Base-by-base conservation (phyloP, 2,329 filamentous ascomycete species). In the Lachnellula arida region DNA sequence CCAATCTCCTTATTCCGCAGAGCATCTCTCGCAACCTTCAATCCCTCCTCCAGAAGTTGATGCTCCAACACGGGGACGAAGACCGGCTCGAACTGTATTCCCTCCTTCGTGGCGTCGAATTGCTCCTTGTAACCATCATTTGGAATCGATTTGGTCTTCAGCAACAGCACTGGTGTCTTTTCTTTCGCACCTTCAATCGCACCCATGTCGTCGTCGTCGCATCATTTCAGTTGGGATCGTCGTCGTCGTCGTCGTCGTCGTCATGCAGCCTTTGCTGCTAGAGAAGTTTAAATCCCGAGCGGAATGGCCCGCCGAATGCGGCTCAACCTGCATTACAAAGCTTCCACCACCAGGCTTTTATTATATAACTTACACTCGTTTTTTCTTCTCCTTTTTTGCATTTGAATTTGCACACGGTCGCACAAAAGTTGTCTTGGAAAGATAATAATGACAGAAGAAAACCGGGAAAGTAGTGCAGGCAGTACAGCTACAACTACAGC, bases 1-100 rank as follows among this genome's bases (percentile, higher is more conserved):
- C 74, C 73, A 57, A 86, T 78, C 15, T 66, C 61, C 23, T 68
- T 72, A 1, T 67, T 61, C 9, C 64, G 67, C 9, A 92, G 76
- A 15, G 84, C 67, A 3, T 71, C 66, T 32, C 75, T 75, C 22
- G 91, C 72, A 44, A 73, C 72, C 28, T 72, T 68, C 63, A 90
- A 72, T 1, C 85, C 82, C 23, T 78, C 74, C 32, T 84, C 78
- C 56, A 82, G 76, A 66, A 91, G 86, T 28, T 74, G 76, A 68
- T 94, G 89, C 64, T 88, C 83, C 15, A 94, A 75, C 0, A 94
- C 89, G 0, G 89, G 89, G 1, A 94, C 82, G 63, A 93, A 94
- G 11, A 76, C 70, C 2, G 89, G 86, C 9, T 78, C 75, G 67
- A 88, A 90, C 12, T 66, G 55, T 53, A 68, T 67, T 51, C 72